Conservation (phyloP, 2,329 filamentous ascomycete genomes). For the Trichoderma guizhouense region DNA sequence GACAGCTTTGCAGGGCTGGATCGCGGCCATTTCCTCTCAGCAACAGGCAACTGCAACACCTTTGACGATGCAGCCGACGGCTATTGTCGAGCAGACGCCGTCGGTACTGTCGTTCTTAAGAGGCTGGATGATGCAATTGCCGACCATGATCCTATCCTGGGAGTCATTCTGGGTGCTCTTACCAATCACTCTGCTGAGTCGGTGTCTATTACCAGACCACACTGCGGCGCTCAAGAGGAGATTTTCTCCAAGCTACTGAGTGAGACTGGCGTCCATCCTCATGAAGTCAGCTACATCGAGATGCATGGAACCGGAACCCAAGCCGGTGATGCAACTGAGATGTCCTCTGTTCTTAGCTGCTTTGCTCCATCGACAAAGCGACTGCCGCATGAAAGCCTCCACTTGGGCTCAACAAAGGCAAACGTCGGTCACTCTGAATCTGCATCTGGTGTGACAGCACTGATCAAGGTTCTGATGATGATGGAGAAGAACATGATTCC, state of each 20-base stretch:
- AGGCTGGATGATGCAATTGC: constrained; percentile 72
- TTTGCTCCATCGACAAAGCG: constrained; percentile 50
- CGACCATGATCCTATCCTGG: constrained; percentile 73
- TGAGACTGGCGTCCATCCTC: constrained; percentile 70
- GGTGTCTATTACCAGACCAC: constrained; percentile 64
- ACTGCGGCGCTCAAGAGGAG: constrained; percentile 10
- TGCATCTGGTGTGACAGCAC: constrained; percentile 58
- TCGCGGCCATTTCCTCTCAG: constrained; percentile 74
- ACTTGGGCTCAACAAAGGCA: constrained; percentile 43
- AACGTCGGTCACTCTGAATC: constrained; percentile 65
- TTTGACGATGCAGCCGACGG: constrained; percentile 79
- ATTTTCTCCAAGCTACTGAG: constrained; percentile 49
- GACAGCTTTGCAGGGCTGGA: constrained; percentile 75
- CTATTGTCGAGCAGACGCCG: constrained; percentile 77
- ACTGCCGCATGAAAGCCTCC: constrained; percentile 37
- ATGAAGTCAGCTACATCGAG: constrained; percentile 79
- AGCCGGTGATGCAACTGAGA: constrained; percentile 79
- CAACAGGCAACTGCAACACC: constrained; percentile 55
- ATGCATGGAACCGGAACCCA: constrained; percentile 93
- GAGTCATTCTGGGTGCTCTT: constrained; percentile 63
- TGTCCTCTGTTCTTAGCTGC: constrained; percentile 67
- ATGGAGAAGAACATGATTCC: constrained; percentile 59
- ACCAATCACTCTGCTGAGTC: constrained; percentile 72
- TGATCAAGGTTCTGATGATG: constrained; percentile 65
- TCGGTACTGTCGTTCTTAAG: constrained; percentile 74